phyloP scores from a whole-genome alignment of 495 filamentous ascomycete genomes.

The Xylaria curta region DNA sequence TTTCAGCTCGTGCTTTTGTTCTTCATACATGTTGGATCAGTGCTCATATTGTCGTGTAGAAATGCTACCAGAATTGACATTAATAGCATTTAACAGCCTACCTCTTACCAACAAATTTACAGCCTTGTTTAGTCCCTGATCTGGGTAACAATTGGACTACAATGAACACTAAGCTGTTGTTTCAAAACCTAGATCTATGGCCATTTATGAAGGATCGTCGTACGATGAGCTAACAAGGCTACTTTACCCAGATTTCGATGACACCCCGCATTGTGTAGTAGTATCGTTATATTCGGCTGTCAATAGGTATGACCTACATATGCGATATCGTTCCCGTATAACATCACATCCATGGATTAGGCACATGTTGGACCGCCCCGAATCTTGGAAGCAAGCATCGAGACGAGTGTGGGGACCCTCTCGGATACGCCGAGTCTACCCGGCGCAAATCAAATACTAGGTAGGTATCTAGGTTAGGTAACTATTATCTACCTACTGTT shows the following conservation, averaged over 20 bases:
- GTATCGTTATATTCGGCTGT: not conserved
- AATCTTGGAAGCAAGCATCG: not conserved
- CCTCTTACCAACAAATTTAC: not conserved
- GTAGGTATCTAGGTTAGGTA: too few relatives aligned
- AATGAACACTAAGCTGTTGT: not conserved
- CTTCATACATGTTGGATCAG: not conserved
- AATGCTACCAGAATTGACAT: not conserved
- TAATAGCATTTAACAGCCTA: not conserved
- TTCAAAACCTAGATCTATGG: not conserved
- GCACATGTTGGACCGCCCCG: not conserved
- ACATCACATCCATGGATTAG: not conserved
- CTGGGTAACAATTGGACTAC: not conserved
- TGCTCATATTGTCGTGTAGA: not conserved
- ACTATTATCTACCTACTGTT: too few relatives aligned
- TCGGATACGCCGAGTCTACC: conserved; percentile 9
- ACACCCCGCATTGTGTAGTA: not conserved
- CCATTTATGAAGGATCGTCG: not conserved
- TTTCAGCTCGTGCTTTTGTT: not conserved
- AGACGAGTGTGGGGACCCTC: not conserved
- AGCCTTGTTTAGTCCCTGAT: not conserved
- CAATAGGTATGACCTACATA: not conserved
- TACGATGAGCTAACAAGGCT: not conserved
- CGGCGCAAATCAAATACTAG: conserved; percentile 2
- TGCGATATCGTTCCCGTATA: not conserved
- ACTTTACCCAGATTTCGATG: too few relatives aligned